phyloP scores from a whole-genome alignment of 2,329 filamentous ascomycete genomes.

The Mycosphaerella sp. region DNA sequence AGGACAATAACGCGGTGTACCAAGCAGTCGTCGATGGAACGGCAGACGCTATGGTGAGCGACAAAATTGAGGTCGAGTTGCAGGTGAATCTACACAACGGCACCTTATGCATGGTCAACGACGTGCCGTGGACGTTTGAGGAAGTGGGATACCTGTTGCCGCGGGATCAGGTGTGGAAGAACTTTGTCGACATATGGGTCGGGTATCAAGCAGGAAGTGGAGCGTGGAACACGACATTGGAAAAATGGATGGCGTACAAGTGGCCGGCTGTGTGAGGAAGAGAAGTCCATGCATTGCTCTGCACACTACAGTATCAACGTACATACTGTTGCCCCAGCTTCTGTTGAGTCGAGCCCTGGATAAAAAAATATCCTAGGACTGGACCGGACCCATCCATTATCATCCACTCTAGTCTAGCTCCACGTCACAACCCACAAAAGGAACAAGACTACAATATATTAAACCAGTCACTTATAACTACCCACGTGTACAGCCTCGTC shows the following conservation, averaged over 20 bases:
- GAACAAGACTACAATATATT: too few relatives aligned
- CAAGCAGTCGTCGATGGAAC: slow-evolving; percentile 1
- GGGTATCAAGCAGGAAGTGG: background rate
- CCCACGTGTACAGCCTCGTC: too few relatives aligned
- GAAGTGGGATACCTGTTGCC: slow-evolving; percentile 6
- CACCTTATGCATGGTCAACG: slow-evolving; percentile 4
- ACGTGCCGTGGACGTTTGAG: slow-evolving; percentile 8
- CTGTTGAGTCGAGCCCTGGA: too few relatives aligned
- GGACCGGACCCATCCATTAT: too few relatives aligned
- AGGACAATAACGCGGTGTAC: slow-evolving; percentile 8
- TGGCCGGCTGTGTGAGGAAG: background rate
- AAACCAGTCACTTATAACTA: too few relatives aligned
- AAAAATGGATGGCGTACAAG: background rate
- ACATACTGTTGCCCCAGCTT: too few relatives aligned
- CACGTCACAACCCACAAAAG: too few relatives aligned
- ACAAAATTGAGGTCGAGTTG: slow-evolving; percentile 6
- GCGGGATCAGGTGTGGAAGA: slow-evolving; percentile 2
- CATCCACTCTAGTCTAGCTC: too few relatives aligned
- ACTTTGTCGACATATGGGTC: slow-evolving; percentile 2
- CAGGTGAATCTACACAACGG: slow-evolving; percentile 7
- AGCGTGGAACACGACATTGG: background rate
- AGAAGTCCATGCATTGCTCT: too few relatives aligned
- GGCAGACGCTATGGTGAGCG: slow-evolving; percentile 6
- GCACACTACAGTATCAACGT: too few relatives aligned
- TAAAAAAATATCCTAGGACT: too few relatives aligned